Evolutionary conservation across 345 rosid species (phyloP).

Genomic region (Jatropha curcas): DNA sequence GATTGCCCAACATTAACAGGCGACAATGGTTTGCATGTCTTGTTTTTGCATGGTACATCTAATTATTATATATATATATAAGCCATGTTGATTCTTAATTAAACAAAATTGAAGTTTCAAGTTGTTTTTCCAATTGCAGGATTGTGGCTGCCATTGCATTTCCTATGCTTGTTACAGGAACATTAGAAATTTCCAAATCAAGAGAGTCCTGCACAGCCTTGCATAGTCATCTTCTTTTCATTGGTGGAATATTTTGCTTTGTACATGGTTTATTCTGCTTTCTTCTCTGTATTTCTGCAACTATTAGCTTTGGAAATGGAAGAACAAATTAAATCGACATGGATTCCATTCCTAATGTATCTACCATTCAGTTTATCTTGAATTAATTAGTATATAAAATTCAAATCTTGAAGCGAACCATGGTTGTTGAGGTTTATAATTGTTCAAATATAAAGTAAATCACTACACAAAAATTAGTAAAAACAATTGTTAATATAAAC

Average conservation of each 20-base stretch:
- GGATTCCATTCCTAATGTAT: too few relatives aligned
- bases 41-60: conserved; percentile 28
- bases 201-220: conserved; percentile 16
- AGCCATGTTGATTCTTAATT: background rate
- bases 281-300: conserved; percentile 18
- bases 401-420: too few relatives aligned
- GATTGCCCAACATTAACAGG: conserved; percentile 18
- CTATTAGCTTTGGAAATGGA: background rate
- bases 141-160: conserved; percentile 26
- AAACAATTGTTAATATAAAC: too few relatives aligned
- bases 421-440: too few relatives aligned
- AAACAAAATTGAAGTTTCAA: background rate
- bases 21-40: conserved; percentile 24
- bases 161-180: conserved; percentile 21
- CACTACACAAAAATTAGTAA: too few relatives aligned
- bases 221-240: conserved; percentile 18
- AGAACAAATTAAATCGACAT: background rate
- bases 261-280: conserved; percentile 23
- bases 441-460: too few relatives aligned
- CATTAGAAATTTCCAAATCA: conserved; percentile 25
- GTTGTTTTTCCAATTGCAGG: conserved; percentile 14
- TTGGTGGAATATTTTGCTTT: conserved; percentile 29
- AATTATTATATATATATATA: too few relatives aligned
- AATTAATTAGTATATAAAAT: too few relatives aligned
- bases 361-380: too few relatives aligned